Conservation (phyloP, 2,329 filamentous ascomycete genomes). For the Myriosclerotinia scirpicola region DNA sequence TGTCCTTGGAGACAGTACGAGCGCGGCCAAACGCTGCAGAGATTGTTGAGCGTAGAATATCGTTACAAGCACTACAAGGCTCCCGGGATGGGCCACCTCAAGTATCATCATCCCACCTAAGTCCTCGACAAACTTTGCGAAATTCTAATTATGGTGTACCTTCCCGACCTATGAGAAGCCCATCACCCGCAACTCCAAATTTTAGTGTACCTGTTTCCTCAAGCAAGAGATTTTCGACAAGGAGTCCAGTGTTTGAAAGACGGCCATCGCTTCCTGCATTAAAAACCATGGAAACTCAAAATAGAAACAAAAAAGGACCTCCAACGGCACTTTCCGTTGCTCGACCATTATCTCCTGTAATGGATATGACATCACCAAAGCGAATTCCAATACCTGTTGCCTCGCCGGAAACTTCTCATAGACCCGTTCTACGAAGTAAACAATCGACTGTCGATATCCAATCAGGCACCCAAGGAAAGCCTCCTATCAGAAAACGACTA, state of each 20-base stretch:
- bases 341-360: conserved; percentile 29
- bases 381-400: conserved; percentile 22
- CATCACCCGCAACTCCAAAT: conserved; percentile 35
- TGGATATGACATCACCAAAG: conserved; percentile 29
- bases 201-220: conserved; percentile 39
- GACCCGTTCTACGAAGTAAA: conserved; percentile 23
- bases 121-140: conserved; percentile 22
- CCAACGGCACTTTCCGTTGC: conserved; percentile 27
- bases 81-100: conserved; percentile 31
- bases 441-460: conserved; percentile 25
- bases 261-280: conserved; percentile 19
- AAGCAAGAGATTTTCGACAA: conserved; percentile 30
- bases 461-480: conserved; percentile 23
- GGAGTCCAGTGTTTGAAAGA: conserved; percentile 19
- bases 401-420: conserved; percentile 25
- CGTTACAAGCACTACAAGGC: conserved; percentile 36
- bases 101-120: conserved; percentile 26
- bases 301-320: conserved; percentile 28
- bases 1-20: conserved; percentile 29
- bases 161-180: conserved; percentile 18
- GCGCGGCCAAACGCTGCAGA: conserved; percentile 35
- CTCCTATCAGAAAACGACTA: neutral
- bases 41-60: conserved; percentile 38
- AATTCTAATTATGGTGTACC: conserved; percentile 33
- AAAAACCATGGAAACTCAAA: conserved; percentile 23